A percentile compares a stretch with the other conserved stretches of the same genome.
phyloP scores from a whole-genome alignment of 2,329 filamentous ascomycete species.

The Drechslerella stenobrocha region DNA sequence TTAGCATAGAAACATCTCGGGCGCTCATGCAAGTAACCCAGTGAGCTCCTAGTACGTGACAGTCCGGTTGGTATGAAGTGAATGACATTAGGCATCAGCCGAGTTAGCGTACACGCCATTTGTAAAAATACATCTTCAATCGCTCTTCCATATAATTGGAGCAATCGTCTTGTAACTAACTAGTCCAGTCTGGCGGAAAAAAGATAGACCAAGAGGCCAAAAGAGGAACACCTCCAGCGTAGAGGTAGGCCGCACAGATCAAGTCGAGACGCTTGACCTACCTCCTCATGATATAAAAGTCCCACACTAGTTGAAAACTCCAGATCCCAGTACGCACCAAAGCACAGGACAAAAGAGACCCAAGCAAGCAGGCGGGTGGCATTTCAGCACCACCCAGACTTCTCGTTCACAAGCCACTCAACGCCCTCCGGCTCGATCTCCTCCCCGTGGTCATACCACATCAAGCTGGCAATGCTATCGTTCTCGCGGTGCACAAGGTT shows the following conservation, averaged over 20 bases:
- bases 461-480: constrained; percentile 48
- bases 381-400: constrained; percentile 45
- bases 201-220: not conserved
- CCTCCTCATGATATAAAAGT: no score
- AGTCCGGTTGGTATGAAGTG: no score
- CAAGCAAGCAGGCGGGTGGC: not conserved
- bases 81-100: not conserved
- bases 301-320: not conserved
- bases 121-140: not conserved
- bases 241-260: no score
- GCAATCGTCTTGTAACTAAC: not conserved
- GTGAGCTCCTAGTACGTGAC: not conserved
- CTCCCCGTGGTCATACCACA: constrained; percentile 44
- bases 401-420: constrained; percentile 44
- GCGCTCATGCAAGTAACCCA: not conserved
- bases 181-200: not conserved
- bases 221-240: not conserved
- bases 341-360: constrained; percentile 12
- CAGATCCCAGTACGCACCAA: not conserved
- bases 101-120: not conserved
- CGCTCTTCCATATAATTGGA: not conserved
- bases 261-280: no score
- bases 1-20: no score
- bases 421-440: constrained; percentile 35
- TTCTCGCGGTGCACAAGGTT: constrained; percentile 42